phyloP scores from a whole-genome alignment of 345 rosid genomes.

The Ceriops tagal region DNA sequence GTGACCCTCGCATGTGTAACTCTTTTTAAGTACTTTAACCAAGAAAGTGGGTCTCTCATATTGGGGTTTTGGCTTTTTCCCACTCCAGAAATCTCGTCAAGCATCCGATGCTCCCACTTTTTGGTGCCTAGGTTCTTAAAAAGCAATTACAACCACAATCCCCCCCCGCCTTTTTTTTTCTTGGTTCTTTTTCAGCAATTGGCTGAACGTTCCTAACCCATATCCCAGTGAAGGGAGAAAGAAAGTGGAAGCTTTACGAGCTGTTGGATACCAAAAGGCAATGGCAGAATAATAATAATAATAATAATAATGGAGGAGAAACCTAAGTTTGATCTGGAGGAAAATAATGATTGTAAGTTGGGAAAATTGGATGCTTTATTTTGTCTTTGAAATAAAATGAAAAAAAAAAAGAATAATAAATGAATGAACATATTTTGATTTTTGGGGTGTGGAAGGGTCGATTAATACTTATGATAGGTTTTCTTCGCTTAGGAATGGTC shows the following conservation, averaged over 20 bases:
- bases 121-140: not conserved
- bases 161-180: too few relatives aligned
- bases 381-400: too few relatives aligned
- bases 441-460: too few relatives aligned
- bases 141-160: not conserved
- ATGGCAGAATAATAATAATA: not conserved
- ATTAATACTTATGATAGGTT: too few relatives aligned
- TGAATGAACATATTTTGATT: too few relatives aligned
- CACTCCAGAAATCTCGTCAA: not conserved
- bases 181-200: too few relatives aligned
- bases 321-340: not conserved
- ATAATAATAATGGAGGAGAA: not conserved
- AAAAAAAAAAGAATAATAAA: too few relatives aligned
- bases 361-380: too few relatives aligned
- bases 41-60: not conserved
- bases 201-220: not conserved
- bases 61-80: not conserved
- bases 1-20: not conserved
- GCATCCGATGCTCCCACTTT: constrained; percentile 34
- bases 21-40: not conserved
- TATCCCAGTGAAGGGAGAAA: constrained; percentile 1
- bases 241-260: constrained; percentile 10
- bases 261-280: constrained; percentile 8
- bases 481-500: too few relatives aligned
- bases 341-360: not conserved